Base-by-base conservation (phyloP, 176 grass and related monocot species). In the Oryza glumipatula region DNA sequence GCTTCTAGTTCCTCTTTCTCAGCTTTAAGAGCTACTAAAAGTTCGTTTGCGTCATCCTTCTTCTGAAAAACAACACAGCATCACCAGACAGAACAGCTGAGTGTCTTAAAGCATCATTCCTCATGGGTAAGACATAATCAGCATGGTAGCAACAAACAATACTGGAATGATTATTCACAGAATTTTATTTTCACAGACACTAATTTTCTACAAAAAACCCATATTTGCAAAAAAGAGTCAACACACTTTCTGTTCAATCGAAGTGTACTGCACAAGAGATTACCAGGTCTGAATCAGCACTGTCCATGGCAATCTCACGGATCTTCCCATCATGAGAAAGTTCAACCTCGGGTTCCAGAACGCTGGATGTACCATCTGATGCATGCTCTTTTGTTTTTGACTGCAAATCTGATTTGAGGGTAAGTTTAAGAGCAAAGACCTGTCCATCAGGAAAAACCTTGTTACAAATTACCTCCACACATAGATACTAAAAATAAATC, bases 1-100 rank as follows among this genome's bases (percentile, higher is more conserved):
- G 88, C 88, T 88, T 99, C 97, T 84, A 99, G 70, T 87, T 99
- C 92, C 73, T 91, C 94, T 89, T 94, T 96, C 80, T 99, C 92
- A 73, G 86, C 68, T 85, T 96, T 96, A 70, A 99, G 84, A 60
- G 81, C 68, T 76, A 63, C 86, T 77, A 96, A 45, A 83, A 94
- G 41, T 76, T 90, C 93, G 73, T 72, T 91, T 86, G 80, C 73
- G 85, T 92, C 88, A 76, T 91, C 94, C 14, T 83, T 90, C 77
- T 92, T 91, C 97, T 99, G 88, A 76, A 89, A 80, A 5, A 77
- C 45, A 63, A 26, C 16, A 73, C 49, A 83, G 46, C 43, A 79
- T 21, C 16, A 9, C 6, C 65, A 71, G 2, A 73, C 13, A 74
- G 60, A 82, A 77, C 22, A 26, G 45, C 47, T 51, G 36, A 69